Base-by-base conservation (phyloP, 371 early-diverging fungal species). In the Rhizopus arrhizus region DNA sequence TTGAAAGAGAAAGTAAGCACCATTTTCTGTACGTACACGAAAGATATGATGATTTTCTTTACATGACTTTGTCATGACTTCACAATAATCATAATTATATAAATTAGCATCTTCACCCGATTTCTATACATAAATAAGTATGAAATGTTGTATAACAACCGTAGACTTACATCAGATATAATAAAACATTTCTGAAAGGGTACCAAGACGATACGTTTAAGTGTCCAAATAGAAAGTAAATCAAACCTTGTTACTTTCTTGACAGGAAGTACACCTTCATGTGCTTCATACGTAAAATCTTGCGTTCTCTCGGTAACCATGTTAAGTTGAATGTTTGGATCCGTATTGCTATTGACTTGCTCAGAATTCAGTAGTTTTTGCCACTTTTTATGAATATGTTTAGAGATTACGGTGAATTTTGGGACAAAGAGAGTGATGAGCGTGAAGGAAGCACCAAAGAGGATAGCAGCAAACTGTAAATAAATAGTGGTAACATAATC, bases 221-320 rank as follows among this genome's bases (percentile, higher is more conserved):
- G 58, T 48, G 73, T 70, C 79, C 79, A 78, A 28, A 78, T 75
- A 0, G 75, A 69, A 53, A 78, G 64, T 36, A 71, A 73, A 11
- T 63, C 59, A 51, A 68, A 69, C n/a, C 64, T 55, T 4, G 65
- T 62, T 31, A 61, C 43, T 43, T 74, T 75, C 50, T 78, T 78
- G 22, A 73, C 73, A 6, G 79, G 79, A 4, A 78, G 52, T 16
- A 72, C 60, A 28, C 79, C 79, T 47, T 75, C 74, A 42, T 73
- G 70, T 10, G 75, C 75, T 32, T 75, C 56, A 4, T 73, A 64
- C 6, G 67, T 60, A 51, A 68, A 63, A 43, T 77, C 78, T 10
- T 70, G 29, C 29, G 68, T 40, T 13, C 72, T 72, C 43, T 59
- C 59, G 10, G 66, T 58, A 0, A 67, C 67, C 34, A 66, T 34